Conservation (phyloP, 768 basidiomycete genomes). For the Lactarius quietus region DNA sequence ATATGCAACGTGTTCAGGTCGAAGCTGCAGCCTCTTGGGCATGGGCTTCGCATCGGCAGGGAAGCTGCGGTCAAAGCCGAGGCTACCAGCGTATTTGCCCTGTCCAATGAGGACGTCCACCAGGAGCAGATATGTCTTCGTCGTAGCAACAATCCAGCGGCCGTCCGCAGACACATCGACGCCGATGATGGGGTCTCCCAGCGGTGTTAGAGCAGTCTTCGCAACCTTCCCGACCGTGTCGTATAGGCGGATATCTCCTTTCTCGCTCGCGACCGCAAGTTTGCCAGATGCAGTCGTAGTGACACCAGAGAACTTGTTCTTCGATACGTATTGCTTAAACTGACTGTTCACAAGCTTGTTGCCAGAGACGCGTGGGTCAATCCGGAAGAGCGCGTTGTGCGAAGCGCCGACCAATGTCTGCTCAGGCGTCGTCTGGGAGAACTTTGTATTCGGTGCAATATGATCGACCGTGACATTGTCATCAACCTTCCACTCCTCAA, state of each 20-base stretch:
- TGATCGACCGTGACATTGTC: conserved; percentile 83
- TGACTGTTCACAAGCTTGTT: conserved; percentile 91
- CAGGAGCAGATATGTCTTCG: conserved; percentile 87
- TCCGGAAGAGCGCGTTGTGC: conserved; percentile 93
- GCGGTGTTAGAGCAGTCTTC: conserved; percentile 92
- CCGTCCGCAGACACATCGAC: conserved; percentile 94
- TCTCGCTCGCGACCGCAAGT: conserved; percentile 91
- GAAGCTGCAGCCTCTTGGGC: conserved; percentile 82
- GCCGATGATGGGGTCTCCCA: conserved; percentile 93
- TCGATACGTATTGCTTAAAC: conserved; percentile 93
- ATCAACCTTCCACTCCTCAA: conserved; percentile 99
- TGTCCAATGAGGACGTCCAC: conserved; percentile 95
- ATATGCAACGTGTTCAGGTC: conserved; percentile 88
- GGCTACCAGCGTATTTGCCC: conserved; percentile 73
- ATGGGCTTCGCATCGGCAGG: conserved; percentile 92
- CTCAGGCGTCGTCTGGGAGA: conserved; percentile 87
- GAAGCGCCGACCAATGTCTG: conserved; percentile 93
- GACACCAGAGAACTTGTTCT: conserved; percentile 93
- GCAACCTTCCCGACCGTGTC: conserved; percentile 98
- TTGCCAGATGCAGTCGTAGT: conserved; percentile 83
- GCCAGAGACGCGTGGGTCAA: conserved; percentile 92
- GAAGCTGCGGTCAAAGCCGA: conserved; percentile 94
- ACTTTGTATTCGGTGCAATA: conserved; percentile 91
- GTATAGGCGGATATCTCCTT: conserved; percentile 94
- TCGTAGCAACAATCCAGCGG: conserved; percentile 93